Conservation (phyloP, 1,284 basidiomycete species). For the Moesziomyces parantarcticus region DNA sequence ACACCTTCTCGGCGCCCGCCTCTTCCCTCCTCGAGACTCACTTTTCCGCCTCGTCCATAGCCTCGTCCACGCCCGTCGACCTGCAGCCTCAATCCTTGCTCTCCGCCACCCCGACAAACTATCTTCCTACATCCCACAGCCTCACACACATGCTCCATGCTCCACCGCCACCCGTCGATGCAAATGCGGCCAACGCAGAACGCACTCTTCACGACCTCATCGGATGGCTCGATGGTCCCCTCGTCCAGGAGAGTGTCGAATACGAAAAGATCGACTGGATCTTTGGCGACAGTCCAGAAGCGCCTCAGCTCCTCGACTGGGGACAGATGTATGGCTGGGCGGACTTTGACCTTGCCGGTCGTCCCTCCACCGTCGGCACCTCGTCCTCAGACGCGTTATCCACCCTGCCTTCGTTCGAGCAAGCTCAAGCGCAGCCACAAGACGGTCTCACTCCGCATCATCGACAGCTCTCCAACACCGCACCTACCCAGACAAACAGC, state of each 20-base stretch:
- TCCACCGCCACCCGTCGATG: not conserved
- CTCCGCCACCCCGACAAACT: no score
- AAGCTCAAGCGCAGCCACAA: not conserved
- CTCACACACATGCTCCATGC: slow-evolving; percentile 1
- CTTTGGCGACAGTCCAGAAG: slow-evolving; percentile 21
- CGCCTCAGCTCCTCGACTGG: slow-evolving; percentile 14
- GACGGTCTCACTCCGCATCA: not conserved
- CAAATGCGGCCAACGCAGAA: not conserved
- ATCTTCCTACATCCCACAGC: not conserved
- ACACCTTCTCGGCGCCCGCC: no score
- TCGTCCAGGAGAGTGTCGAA: not conserved
- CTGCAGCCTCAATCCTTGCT: no score
- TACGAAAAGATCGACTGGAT: slow-evolving; percentile 17
- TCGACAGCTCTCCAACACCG: not conserved
- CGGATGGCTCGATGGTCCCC: slow-evolving; percentile 18
- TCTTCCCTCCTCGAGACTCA: slow-evolving; percentile 1
- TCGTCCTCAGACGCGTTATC: not conserved
- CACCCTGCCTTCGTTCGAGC: not conserved
- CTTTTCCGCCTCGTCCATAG: not conserved
- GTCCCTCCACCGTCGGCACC: not conserved
- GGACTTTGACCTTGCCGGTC: slow-evolving; percentile 2
- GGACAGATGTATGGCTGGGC: slow-evolving; percentile 16
- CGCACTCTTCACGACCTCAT: slow-evolving; percentile 10
- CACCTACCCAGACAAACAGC: slow-evolving; percentile 1
- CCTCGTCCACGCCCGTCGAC: no score